Conservation (phyloP, 2,329 filamentous ascomycete species). For the Eurotiales sp. region DNA sequence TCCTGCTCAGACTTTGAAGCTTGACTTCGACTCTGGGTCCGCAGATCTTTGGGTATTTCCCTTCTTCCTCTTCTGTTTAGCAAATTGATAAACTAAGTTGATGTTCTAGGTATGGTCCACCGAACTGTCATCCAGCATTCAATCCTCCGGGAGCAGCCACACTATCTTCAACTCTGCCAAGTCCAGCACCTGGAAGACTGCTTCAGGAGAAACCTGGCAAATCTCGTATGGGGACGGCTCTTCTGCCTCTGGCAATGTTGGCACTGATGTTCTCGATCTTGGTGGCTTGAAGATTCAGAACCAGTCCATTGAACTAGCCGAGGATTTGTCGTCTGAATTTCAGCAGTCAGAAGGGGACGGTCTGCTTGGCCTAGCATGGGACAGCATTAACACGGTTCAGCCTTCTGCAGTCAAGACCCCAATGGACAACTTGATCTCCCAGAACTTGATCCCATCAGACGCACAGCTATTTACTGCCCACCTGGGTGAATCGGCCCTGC, state of each 20-base stretch:
- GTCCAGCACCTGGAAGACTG: conserved; percentile 57
- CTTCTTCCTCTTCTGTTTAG: neutral
- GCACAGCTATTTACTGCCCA: conserved; percentile 62
- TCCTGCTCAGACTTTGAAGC: conserved; percentile 57
- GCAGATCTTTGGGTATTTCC: conserved; percentile 64
- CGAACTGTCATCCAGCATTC: conserved; percentile 40
- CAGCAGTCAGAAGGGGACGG: conserved; percentile 57
- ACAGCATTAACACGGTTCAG: conserved; percentile 60
- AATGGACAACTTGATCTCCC: conserved; percentile 65
- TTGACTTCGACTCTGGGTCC: conserved; percentile 70
- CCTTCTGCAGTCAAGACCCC: conserved; percentile 57
- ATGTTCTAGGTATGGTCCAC: conserved; percentile 53
- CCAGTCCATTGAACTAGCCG: conserved; percentile 64
- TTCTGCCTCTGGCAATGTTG: conserved; percentile 62
- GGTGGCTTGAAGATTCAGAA: conserved; percentile 59
- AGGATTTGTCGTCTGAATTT: conserved; percentile 57
- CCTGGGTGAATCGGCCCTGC: conserved; percentile 50
- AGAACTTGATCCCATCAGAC: conserved; percentile 51
- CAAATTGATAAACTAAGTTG: neutral
- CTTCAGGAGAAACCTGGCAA: conserved; percentile 54
- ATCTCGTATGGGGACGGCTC: conserved; percentile 67
- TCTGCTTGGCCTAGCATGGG: conserved; percentile 63
- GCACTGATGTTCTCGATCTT: conserved; percentile 59
- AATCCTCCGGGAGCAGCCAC: conserved; percentile 40
- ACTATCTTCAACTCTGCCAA: conserved; percentile 58